Evolutionary conservation across 371 early-diverging fungal species (phyloP), one percentile per base, ranked within the genome.

Genomic region (Batrachochytrium dendrobatidis): DNA sequence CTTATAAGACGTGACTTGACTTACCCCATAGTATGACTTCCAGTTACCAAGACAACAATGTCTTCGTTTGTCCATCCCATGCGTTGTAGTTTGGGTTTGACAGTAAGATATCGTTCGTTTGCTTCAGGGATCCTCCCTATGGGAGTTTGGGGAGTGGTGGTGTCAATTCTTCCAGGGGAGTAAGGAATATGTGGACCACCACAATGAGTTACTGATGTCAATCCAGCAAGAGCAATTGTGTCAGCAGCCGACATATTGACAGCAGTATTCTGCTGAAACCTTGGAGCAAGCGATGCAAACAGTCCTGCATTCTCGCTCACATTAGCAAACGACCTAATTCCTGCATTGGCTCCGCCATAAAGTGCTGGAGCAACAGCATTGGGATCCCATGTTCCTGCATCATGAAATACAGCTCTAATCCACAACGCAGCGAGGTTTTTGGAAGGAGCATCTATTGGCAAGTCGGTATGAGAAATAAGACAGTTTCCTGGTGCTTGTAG

Each of bases 341-440:
- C 57, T 7, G 64, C 69, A 52, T 67, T 66, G 10, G 53, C 28
- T 5, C 72, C 72, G 18, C 65, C 49, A 39, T 20, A 20, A 39
- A 39, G 39, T n/a, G n/a, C n/a, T 29, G 49, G 24, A 18, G 49
- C 66, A 3, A 52, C 43, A 17, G 24, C 26, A 52, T 54, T 39
- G 7, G 53, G 58, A 34, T 61, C 53, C 31, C 33, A 69, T 3
- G 64, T 61, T 1, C 64, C 72, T 1, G 68, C 60, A 54, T 68
- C 66, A 52, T 72, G 72, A 56, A 72, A 72, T 18, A 56, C 49
- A 15, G 69, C 68, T 12, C 68, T 61, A 20, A 72, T 65, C 72
- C 72, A 72, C 22, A 69, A 56, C 35, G 72, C 72, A 7, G 72
- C 72, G 39, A 72, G 24, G 57, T 69, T 69, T 22, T 55, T 20